phyloP scores from a whole-genome alignment of 441 rosid species.

The Erysimum pusillum region DNA sequence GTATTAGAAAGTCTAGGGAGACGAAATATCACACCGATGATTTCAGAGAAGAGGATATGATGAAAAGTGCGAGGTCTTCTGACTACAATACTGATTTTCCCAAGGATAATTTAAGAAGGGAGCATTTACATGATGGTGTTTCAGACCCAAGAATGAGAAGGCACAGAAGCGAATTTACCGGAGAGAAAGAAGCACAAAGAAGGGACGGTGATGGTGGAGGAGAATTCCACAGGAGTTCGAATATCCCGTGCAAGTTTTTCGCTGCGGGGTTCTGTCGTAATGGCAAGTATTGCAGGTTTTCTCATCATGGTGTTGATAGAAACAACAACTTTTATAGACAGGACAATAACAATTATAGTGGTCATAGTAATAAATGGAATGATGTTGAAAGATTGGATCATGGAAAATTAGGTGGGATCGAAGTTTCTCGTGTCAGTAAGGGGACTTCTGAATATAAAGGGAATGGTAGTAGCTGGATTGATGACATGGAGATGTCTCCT shows the following conservation, averaged over 20 bases:
- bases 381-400: slow-evolving; percentile 45
- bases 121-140: slow-evolving; percentile 31
- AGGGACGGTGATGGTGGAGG: slow-evolving; percentile 62
- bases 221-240: slow-evolving; percentile 59
- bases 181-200: slow-evolving; percentile 59
- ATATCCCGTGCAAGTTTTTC: slow-evolving; percentile 75
- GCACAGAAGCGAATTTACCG: slow-evolving; percentile 50
- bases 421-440: slow-evolving; percentile 46
- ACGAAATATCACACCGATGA: slow-evolving; percentile 61
- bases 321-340: slow-evolving; percentile 51
- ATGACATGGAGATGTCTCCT: slow-evolving; percentile 89
- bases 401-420: slow-evolving; percentile 46
- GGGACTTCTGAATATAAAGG: slow-evolving; percentile 54
- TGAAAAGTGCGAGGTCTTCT: slow-evolving; percentile 52
- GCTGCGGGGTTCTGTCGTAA: slow-evolving; percentile 84
- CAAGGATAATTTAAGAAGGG: slow-evolving; percentile 59
- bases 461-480: slow-evolving; percentile 60
- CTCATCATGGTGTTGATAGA: slow-evolving; percentile 68
- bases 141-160: slow-evolving; percentile 52
- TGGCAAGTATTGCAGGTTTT: slow-evolving; percentile 81
- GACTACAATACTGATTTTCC: slow-evolving; percentile 53
- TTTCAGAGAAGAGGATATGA: slow-evolving; percentile 50
- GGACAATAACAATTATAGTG: slow-evolving; percentile 49
- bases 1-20: slow-evolving; percentile 56
- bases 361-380: slow-evolving; percentile 59